Base-by-base conservation (phyloP, 2,329 filamentous ascomycete genomes). In the Nigrospora osmanthi region DNA sequence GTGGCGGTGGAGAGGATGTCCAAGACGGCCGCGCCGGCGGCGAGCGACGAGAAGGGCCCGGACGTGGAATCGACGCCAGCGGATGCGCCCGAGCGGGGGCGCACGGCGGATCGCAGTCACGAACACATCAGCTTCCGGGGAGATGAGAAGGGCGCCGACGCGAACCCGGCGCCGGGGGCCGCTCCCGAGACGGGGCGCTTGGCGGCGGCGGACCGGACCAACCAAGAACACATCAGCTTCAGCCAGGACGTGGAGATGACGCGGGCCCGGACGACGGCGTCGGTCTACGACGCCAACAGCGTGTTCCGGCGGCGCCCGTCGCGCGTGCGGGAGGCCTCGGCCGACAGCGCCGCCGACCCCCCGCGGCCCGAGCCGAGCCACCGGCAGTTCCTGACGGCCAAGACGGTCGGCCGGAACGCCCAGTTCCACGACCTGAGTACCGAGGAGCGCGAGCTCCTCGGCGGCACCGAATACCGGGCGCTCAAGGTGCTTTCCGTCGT, bases 381-480 rank as follows among this genome's bases (percentile, higher is more conserved):
- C 14, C 43, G n/a, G 11, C 23, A 42, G 1, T 48, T 43, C n/a
- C 36, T 50, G 9, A 48, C 45, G 9, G 28, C 46, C 30, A 37
- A 59, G 43, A 54, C 54, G 38, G 41, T 69, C 7, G 64, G 67
- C 3, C 61, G 70, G 17, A 76, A 75, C 50, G 70, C 66, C 2
- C 68, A 71, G 38, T 74, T 76, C 49, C 67, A 70, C 51, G 65
- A 68, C 32, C 55, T 78, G n/a, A 65, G 65, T 1, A 65, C 66
- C 28, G 65, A 66, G 16, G 68, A 78, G 51, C 64, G 73, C 37
- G 68, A 73, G 40, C 59, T 68, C 42, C 62, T 78, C 3, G 75
- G 75, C 16, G 74, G 75, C 5, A 69, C 69, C 38, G 74, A 78
- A 54, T 78, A 78, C 52, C 64, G 70, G 16, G 70, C 74, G 36